Percentiles rank a stretch among this genome's conserved stretches.
These are phyloP conservation scores for Suillus americanus DNA, from an alignment of 768 basidiomycete genomes.

Conservation along the genomic window DNA sequence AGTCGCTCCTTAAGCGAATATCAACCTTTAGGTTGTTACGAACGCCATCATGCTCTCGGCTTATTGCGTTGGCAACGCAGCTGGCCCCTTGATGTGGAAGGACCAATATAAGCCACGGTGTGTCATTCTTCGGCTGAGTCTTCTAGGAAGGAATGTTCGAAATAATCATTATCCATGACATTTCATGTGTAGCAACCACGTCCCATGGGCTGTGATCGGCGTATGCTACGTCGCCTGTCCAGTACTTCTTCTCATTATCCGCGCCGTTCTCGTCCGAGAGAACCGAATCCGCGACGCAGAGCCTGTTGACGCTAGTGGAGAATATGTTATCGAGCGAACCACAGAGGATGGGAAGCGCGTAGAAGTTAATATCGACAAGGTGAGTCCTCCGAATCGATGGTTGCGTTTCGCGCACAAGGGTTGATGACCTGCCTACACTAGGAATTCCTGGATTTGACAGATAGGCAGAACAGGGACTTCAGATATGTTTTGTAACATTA, in stretches of 20 bases:
- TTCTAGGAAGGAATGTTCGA: neutral
- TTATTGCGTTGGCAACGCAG: conserved; percentile 59
- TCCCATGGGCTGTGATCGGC: conserved; percentile 73
- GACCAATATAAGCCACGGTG: conserved; percentile 59
- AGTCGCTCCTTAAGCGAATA: neutral
- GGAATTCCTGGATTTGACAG: conserved; percentile 75
- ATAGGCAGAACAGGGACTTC: conserved; percentile 69
- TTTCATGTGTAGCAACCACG: conserved; percentile 47
- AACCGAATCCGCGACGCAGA: conserved; percentile 56
- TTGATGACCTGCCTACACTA: conserved; percentile 21
- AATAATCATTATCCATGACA: neutral
- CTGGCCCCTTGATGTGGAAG: conserved; percentile 74
- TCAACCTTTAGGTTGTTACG: conserved; percentile 9
- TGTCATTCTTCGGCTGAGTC: conserved; percentile 5
- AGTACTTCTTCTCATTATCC: conserved; percentile 43
- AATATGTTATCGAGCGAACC: conserved; percentile 53
- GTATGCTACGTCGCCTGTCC: conserved; percentile 56
- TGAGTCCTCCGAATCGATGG: conserved; percentile 15
- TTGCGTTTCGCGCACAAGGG: neutral
- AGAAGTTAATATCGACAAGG: conserved; percentile 62
- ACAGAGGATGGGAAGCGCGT: conserved; percentile 48
- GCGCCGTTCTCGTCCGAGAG: conserved; percentile 49
- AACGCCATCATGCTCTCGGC: conserved; percentile 69
- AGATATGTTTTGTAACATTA: conserved; percentile 58
- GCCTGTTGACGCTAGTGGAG: conserved; percentile 48